Evolutionary conservation across 2,329 filamentous ascomycete genomes (phyloP).

Genomic region (Fusarium succisae): DNA sequence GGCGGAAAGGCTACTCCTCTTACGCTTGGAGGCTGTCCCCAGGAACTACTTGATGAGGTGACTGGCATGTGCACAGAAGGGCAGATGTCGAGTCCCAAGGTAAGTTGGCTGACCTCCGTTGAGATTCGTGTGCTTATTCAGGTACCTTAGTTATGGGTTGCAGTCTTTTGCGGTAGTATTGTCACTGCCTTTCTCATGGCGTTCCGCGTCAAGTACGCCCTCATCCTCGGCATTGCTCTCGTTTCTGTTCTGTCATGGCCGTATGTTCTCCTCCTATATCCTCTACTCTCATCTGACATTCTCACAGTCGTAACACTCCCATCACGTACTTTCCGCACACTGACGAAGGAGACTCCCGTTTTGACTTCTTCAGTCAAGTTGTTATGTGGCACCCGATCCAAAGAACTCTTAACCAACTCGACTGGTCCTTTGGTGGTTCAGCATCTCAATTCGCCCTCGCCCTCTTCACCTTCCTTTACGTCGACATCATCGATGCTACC

Average conservation of each 20-base stretch:
- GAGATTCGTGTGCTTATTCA: not conserved
- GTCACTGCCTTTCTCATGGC: slow-evolving; percentile 84
- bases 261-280: slow-evolving; percentile 42
- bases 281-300: not conserved
- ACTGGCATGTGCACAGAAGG: slow-evolving; percentile 64
- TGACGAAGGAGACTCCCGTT: slow-evolving; percentile 68
- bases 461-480: slow-evolving; percentile 81
- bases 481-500: slow-evolving; percentile 82
- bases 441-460: slow-evolving; percentile 73
- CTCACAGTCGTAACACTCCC: slow-evolving; percentile 66
- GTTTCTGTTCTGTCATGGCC: slow-evolving; percentile 82
- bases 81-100: slow-evolving; percentile 81
- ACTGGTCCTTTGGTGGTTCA: slow-evolving; percentile 69
- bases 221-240: slow-evolving; percentile 76
- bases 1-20: slow-evolving; percentile 72
- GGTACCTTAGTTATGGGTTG: slow-evolving; percentile 76
- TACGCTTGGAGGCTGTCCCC: slow-evolving; percentile 77
- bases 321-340: slow-evolving; percentile 80
- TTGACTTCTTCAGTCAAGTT: slow-evolving; percentile 77
- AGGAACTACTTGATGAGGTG: slow-evolving; percentile 58
- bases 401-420: slow-evolving; percentile 68
- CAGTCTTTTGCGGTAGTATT: slow-evolving; percentile 81
- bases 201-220: slow-evolving; percentile 78
- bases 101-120: slow-evolving; percentile 41
- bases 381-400: slow-evolving; percentile 77